Base-by-base conservation (phyloP, 2,329 filamentous ascomycete genomes). In the Sporothrix dimorphospora region DNA sequence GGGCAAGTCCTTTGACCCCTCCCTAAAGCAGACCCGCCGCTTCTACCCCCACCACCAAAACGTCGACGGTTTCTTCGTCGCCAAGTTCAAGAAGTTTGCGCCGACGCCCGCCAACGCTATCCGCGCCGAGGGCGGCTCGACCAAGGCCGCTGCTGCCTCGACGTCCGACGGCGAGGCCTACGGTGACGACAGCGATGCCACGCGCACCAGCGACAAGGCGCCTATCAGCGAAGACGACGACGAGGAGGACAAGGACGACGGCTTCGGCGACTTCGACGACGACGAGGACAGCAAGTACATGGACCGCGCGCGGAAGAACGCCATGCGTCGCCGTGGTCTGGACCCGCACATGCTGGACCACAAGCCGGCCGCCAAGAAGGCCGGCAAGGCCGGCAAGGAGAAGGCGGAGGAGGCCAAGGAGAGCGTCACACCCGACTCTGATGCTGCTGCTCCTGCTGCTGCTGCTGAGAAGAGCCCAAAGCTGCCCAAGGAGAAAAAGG, bases 1-100 rank as follows among this genome's bases (percentile, higher is more conserved):
- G 85, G 92, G 94, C 82, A 98, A 98, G 86, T 90, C 89, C 73
- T 99, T 99, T 83, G 92, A 97, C 79, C 87, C 92, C 6, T 92
- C 89, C 76, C 89, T 99, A 85, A 92, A 91, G 79, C 85, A 94
- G 80, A 94, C 94, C 19, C 86, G 93, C 75, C 87, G 94, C 72
- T 97, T 94, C 85, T 97, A 97, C 82, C 94, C 94, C 0, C 94
- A 97, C 80, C 97, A 98, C 75, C 74, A 75, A 21, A 75, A 76
- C 83, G 94, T 99, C 45, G 96, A 78, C 81, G 96, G 96, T 75
- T 99, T 99, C 90, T 99, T 94, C 80, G 96, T 99, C 74, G 93
- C 94, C 78, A 99, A 99, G 82, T 92, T 99, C 83, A 94, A 97
- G 83, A 99, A 99, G 87, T 89, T 89, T 19, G 95, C 90, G 0